Base-by-base conservation (phyloP, 371 early-diverging fungal species). In the Mortierella sp. region DNA sequence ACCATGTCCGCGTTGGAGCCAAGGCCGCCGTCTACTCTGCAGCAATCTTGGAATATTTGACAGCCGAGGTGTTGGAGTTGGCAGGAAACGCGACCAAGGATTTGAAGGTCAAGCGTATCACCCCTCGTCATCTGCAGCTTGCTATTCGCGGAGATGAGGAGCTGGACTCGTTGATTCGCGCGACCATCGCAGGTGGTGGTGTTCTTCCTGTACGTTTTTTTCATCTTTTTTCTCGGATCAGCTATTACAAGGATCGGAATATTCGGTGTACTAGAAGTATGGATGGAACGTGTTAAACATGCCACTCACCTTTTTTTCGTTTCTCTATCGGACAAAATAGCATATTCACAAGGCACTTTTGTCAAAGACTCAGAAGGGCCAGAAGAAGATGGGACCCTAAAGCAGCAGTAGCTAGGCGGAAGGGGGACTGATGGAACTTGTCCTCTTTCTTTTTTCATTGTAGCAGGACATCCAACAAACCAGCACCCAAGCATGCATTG, bases 111-210 rank as follows among this genome's bases (percentile, higher is more conserved):
- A 97, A 96, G 89, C 93, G 97, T 83, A 97, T 97, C 81, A 95
- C 95, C 44, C 97, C 97, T 31, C 91, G 97, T 84, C 97, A 97
- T 88, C 89, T 97, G 88, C 97, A 97, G 84, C 89, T 97, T 48
- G 97, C 97, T 72, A 97, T 97, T 84, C 94, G 97, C 77, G 96
- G 96, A 76, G 97, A 97, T 87, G 97, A 97, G 88, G 97, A 97
- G 84, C 89, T 97, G 84, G 96, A 97, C 87, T 89, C 94, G 52
- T 91, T 97, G 76, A 95, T 97, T 86, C 94, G 94, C 80, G 97
- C 97, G 44, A 97, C 97, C 55, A 97, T 97, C 88, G 96, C 97
- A 45, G 96, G 96, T 76, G 97, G 97, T 89, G 96, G 96, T 92
- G 96, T 95, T 34, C 88, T 94, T 77, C 94, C 94, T 80, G 89